Conservation (phyloP, 2,329 filamentous ascomycete genomes). For the Chaetomiaceae sp. region DNA sequence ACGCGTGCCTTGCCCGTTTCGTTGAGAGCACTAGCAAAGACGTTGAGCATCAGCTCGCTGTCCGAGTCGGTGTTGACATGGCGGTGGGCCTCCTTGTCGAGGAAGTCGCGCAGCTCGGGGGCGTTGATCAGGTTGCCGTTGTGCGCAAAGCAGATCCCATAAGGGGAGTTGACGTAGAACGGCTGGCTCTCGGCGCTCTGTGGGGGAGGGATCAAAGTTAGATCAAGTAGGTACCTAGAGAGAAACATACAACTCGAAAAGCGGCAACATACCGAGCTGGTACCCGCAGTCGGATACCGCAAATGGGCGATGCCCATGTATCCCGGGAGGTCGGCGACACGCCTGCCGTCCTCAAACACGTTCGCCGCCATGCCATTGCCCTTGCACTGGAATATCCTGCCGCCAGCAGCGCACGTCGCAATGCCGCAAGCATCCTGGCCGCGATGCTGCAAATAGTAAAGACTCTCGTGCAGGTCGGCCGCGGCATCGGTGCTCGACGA, state of each 20-base stretch:
- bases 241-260: not conserved
- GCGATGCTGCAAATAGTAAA: slow-evolving; percentile 67
- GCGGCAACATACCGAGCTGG: slow-evolving; percentile 46
- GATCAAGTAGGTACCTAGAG: not conserved
- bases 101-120: slow-evolving; percentile 61
- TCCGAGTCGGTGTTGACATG: slow-evolving; percentile 91
- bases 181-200: slow-evolving; percentile 80
- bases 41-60: slow-evolving; percentile 81
- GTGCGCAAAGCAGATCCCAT: slow-evolving; percentile 71
- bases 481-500: slow-evolving; percentile 44
- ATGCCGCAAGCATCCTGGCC: slow-evolving; percentile 89
- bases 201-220: slow-evolving; percentile 33
- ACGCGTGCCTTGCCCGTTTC: slow-evolving; percentile 81
- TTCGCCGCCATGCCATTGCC: slow-evolving; percentile 82
- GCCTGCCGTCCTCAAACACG: slow-evolving; percentile 76
- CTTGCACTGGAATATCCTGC: slow-evolving; percentile 84
- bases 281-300: slow-evolving; percentile 85
- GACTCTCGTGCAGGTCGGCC: slow-evolving; percentile 63
- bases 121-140: slow-evolving; percentile 87
- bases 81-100: slow-evolving; percentile 74
- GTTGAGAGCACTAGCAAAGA: slow-evolving; percentile 79
- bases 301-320: slow-evolving; percentile 85
- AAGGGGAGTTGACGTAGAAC: slow-evolving; percentile 86
- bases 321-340: slow-evolving; percentile 70
- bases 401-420: slow-evolving; percentile 64